phyloP scores from a whole-genome alignment of 352 stramenopile genomes.

The Phytopythium ostracodes region DNA sequence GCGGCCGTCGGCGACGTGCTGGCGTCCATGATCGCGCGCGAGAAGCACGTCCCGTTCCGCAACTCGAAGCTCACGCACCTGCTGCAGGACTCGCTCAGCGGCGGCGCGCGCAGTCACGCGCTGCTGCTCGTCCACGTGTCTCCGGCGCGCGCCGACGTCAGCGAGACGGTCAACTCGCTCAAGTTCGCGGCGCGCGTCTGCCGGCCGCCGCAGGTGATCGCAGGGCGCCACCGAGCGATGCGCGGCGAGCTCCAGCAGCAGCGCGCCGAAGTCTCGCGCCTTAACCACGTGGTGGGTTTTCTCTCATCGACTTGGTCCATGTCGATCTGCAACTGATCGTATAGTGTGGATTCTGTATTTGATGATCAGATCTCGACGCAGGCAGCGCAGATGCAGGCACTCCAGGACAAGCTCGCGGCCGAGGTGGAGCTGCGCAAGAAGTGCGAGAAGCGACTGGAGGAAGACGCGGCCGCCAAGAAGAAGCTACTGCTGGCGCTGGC shows the following conservation, averaged over 20 bases:
- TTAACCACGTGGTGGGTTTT: constrained; percentile 54
- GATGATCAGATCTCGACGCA: constrained; percentile 51
- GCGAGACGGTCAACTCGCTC: constrained; percentile 72
- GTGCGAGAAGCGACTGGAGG: constrained; percentile 70
- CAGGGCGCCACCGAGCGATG: constrained; percentile 1
- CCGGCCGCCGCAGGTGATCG: constrained; percentile 21
- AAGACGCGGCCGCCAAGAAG: constrained; percentile 53
- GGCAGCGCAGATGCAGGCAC: constrained; percentile 48
- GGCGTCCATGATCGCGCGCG: constrained; percentile 56
- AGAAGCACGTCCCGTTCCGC: constrained; percentile 80
- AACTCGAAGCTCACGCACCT: constrained; percentile 87
- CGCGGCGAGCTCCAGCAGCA: constrained; percentile 16
- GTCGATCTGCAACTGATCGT: background rate
- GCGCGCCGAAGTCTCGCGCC: constrained; percentile 51
- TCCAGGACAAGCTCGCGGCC: constrained; percentile 63
- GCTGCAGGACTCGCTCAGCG: constrained; percentile 66
- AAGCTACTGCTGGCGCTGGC: constrained; percentile 17
- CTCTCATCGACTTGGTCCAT: background rate
- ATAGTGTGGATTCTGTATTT: background rate
- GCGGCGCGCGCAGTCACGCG: constrained; percentile 31
- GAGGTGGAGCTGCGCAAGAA: constrained; percentile 70
- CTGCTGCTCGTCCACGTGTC: constrained; percentile 70
- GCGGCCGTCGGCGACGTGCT: constrained; percentile 71
- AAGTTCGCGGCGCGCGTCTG: constrained; percentile 71
- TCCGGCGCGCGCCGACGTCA: constrained; percentile 38